phyloP scores from a whole-genome alignment of 768 basidiomycete species.

The Paxillus ammoniavirescens region DNA sequence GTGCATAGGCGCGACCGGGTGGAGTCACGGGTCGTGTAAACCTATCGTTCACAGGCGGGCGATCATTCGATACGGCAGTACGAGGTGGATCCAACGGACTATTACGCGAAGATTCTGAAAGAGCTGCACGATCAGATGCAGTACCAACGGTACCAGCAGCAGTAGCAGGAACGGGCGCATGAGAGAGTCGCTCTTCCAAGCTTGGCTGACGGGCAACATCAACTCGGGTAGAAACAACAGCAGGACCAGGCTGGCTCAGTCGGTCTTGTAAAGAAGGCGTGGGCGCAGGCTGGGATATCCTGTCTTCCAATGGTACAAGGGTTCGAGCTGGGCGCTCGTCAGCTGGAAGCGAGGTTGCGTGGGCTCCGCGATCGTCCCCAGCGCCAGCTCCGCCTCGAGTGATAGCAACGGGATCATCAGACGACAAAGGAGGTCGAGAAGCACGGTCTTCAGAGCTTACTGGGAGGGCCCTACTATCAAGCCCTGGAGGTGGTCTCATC shows the following conservation, averaged over 20 bases:
- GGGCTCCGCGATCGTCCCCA: slow-evolving; percentile 30
- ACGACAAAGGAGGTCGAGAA: slow-evolving; percentile 9
- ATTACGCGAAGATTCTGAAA: slow-evolving; percentile 6
- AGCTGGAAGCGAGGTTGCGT: slow-evolving; percentile 12
- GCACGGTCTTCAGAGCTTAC: slow-evolving; percentile 21
- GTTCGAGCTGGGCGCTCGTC: slow-evolving; percentile 28
- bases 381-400: slow-evolving; percentile 10
- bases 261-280: slow-evolving; percentile 39
- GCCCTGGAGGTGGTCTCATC: slow-evolving; percentile 26
- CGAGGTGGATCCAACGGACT: slow-evolving; percentile 10
- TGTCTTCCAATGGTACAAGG: slow-evolving; percentile 36
- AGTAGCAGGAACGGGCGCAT: slow-evolving; percentile 27
- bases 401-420: slow-evolving; percentile 17
- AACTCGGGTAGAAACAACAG: slow-evolving; percentile 13
- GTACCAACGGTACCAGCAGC: slow-evolving; percentile 14
- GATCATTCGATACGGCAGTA: slow-evolving; percentile 9
- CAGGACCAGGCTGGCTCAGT: slow-evolving; percentile 30
- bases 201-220: slow-evolving; percentile 31
- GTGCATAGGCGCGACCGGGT: slow-evolving; percentile 12
- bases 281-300: slow-evolving; percentile 34
- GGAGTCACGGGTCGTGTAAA: slow-evolving; percentile 15
- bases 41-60: slow-evolving; percentile 11
- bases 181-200: slow-evolving; percentile 43
- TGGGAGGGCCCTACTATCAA: slow-evolving; percentile 13
- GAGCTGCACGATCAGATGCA: slow-evolving; percentile 13